Base-by-base conservation (phyloP, 225 moss, liverwort and hornwort species). In the Climacium dendroides region DNA sequence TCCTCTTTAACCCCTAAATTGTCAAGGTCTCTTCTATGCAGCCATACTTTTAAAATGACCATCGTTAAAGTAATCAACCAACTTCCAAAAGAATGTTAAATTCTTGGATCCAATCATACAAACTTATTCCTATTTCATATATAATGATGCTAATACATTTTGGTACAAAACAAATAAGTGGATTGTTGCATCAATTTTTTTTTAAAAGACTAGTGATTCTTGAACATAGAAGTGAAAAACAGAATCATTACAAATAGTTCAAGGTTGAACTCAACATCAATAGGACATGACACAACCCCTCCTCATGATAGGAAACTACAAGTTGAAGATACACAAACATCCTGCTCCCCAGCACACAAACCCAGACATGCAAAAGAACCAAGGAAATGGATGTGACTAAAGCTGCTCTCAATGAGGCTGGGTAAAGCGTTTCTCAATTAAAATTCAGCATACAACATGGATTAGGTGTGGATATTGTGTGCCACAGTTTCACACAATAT, bases 401-500 rank as follows among this genome's bases (percentile, higher is more conserved):
- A 77, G 62, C 61, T 84, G 75, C 84, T 91, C 67, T 11, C 35
- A 83, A 63, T 23, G 35, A 78, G 73, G 35, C 29, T 25, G 10
- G 35, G 26, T 72, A 58, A 72, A 82, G 77, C 4, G 13, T 34
- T 77, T 82, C 85, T 60, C 55, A 66, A 79, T 74, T 82, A 23
- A 87, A 79, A 75, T 80, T 73, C 70, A 88, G 34, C 83, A 54
- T 65, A 78, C 72, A 85, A 76, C 41, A 89, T 19, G 48, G 52
- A 64, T 50, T 79, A 55, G 86, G n/a, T n/a, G n/a, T n/a, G n/a
- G n/a, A n/a, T n/a, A n/a, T n/a, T n/a, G n/a, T n/a, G n/a, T 69
- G 83, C 69, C 81, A 89, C 81, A 91, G 58, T 77, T 88, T 89
- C 71, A 57, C 64, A 84, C 48, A 89, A 82, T 35, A 81, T 74